Evolutionary conservation across 768 basidiomycete species (phyloP).

Genomic region (Podaxis carcinomalis): DNA sequence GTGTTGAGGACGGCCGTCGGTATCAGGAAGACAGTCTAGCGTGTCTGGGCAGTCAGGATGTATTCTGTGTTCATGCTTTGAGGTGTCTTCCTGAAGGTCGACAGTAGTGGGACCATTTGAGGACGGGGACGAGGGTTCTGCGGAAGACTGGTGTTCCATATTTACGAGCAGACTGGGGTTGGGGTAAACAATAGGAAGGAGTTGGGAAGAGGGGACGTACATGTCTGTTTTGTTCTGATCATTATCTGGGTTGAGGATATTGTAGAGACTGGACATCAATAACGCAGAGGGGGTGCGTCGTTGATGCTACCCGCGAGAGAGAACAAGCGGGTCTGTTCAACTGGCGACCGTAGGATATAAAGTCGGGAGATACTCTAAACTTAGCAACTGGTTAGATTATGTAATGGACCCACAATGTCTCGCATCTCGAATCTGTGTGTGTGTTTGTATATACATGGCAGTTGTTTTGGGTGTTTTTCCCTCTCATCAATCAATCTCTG

Average conservation of each 20-base stretch:
- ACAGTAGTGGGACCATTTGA: slow-evolving; percentile 7
- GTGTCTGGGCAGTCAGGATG: slow-evolving; percentile 79
- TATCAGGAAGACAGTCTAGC: slow-evolving; percentile 73
- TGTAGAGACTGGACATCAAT: slow-evolving; percentile 52
- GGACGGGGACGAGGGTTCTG: slow-evolving; percentile 1
- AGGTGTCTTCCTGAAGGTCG: slow-evolving; percentile 10
- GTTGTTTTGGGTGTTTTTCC: slow-evolving; percentile 3
- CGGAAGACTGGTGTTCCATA: slow-evolving; percentile 15
- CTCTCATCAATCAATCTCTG: not conserved
- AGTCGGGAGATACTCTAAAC: slow-evolving; percentile 5
- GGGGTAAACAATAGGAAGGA: slow-evolving; percentile 10
- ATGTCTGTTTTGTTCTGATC: slow-evolving; percentile 31
- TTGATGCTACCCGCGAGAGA: slow-evolving; percentile 22
- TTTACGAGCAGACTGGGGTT: slow-evolving; percentile 24
- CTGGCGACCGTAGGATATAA: slow-evolving; percentile 10
- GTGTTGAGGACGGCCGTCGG: slow-evolving; percentile 75
- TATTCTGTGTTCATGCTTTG: slow-evolving; percentile 43
- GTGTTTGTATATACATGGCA: slow-evolving; percentile 10
- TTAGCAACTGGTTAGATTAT: slow-evolving; percentile 10
- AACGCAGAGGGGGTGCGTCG: slow-evolving; percentile 8
- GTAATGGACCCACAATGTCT: slow-evolving; percentile 14
- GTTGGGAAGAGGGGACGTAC: slow-evolving; percentile 27
- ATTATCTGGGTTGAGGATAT: slow-evolving; percentile 54
- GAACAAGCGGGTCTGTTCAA: slow-evolving; percentile 8
- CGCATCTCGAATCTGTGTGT: slow-evolving; percentile 7